These are phyloP conservation scores for Umbelopsis vinacea DNA, from an alignment of 192 early-diverging fungal genomes.

Conservation along the genomic window DNA sequence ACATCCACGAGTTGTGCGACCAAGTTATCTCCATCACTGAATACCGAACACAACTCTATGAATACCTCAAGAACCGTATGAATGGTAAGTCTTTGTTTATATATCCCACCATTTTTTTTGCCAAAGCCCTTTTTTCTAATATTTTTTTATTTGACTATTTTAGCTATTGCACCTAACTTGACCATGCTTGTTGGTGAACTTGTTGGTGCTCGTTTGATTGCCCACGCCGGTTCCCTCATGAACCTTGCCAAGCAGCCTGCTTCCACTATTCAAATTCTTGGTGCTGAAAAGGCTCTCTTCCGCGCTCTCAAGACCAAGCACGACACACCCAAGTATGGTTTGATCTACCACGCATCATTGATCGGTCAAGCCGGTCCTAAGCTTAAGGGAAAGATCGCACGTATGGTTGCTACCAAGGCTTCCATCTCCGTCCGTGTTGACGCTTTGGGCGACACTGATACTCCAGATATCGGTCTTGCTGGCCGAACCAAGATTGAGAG, in stretches of 20 bases:
- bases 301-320: conserved; percentile 98
- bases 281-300: conserved; percentile 99
- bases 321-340: conserved; percentile 98
- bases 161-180: conserved; percentile 85
- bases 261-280: conserved; percentile 98
- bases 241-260: conserved; percentile 98
- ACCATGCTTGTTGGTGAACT: conserved; percentile 97
- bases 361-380: conserved; percentile 96
- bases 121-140: no score
- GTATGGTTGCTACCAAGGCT: conserved; percentile 91
- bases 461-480: conserved; percentile 84
- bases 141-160: no score
- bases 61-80: conserved; percentile 99
- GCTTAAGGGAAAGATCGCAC: conserved; percentile 98
- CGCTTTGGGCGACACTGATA: conserved; percentile 83
- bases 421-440: conserved; percentile 90
- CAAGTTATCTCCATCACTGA: conserved; percentile 96
- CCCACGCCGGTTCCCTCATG: conserved; percentile 95
- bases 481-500: conserved; percentile 87
- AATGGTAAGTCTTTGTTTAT: conserved; percentile 29
- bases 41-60: conserved; percentile 93
- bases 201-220: conserved; percentile 96
- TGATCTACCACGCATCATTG: conserved; percentile 97
- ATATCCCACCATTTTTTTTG: no score
- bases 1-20: conserved; percentile 92